phyloP scores from a whole-genome alignment of 1,284 basidiomycete species.

The Phaffia rhodozyma region DNA sequence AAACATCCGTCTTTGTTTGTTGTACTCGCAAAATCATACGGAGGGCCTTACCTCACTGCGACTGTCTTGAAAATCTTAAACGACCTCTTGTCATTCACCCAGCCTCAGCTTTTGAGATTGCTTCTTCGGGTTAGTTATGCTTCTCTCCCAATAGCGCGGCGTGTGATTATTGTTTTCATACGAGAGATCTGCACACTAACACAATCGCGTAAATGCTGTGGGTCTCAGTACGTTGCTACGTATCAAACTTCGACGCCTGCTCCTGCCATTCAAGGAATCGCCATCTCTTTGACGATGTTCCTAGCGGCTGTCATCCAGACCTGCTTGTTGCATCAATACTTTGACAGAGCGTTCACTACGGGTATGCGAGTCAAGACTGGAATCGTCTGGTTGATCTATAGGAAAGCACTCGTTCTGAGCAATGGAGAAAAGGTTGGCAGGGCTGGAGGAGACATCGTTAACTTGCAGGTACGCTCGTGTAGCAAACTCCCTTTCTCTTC shows the following conservation, averaged over 20 bases:
- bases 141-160: no score
- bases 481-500: slow-evolving; percentile 32
- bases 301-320: slow-evolving; percentile 62
- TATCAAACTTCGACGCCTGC: slow-evolving; percentile 48
- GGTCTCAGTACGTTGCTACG: slow-evolving; percentile 53
- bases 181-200: no score
- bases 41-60: slow-evolving; percentile 60
- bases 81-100: slow-evolving; percentile 69
- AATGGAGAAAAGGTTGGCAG: slow-evolving; percentile 63
- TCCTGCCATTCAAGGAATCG: slow-evolving; percentile 48
- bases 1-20: slow-evolving; percentile 57
- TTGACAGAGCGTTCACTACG: slow-evolving; percentile 41
- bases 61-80: slow-evolving; percentile 58
- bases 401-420: slow-evolving; percentile 72
- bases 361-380: slow-evolving; percentile 88
- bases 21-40: slow-evolving; percentile 64
- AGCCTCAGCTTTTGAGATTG: slow-evolving; percentile 75
- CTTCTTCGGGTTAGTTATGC: slow-evolving; percentile 40
- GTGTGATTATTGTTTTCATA: no score
- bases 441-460: slow-evolving; percentile 83
- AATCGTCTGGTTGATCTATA: slow-evolving; percentile 71
- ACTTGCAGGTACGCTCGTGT: slow-evolving; percentile 66
- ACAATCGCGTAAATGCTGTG: no score
- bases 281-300: slow-evolving; percentile 70
- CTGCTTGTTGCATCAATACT: slow-evolving; percentile 69